Conservation (phyloP, 768 basidiomycete species). For the Cytidiella melzeri region DNA sequence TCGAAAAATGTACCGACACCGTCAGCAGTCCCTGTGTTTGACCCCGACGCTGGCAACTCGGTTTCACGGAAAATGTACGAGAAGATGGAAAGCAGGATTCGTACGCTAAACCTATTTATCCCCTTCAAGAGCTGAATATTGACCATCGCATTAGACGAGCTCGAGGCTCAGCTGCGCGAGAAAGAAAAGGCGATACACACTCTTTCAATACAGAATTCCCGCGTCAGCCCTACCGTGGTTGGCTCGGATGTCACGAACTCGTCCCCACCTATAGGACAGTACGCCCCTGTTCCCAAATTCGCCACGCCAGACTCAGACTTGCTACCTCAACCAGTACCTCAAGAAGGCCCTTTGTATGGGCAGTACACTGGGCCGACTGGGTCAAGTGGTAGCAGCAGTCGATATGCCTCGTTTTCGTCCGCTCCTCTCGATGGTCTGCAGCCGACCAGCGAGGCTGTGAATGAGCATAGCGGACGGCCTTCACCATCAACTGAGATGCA, state of each 20-base stretch:
- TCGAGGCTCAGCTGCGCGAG: constrained; percentile 57
- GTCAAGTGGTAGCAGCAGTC: background rate
- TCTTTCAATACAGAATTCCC: background rate
- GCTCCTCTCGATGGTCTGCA: background rate
- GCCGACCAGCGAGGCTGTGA: background rate
- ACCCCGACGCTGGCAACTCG: constrained; percentile 35
- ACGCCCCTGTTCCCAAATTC: background rate
- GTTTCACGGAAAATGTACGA: constrained; percentile 52
- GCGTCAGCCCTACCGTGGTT: background rate
- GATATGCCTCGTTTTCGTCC: background rate
- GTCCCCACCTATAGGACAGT: background rate
- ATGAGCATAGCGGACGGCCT: background rate
- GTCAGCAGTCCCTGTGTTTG: constrained; percentile 34
- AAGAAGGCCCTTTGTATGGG: background rate
- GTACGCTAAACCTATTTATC: too few species aligned
- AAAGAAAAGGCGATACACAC: constrained; percentile 31
- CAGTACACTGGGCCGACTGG: background rate
- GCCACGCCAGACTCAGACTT: background rate
- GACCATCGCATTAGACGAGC: constrained; percentile 56
- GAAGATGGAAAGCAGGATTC: constrained; percentile 60
- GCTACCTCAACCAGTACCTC: background rate
- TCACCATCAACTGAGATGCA: too few species aligned
- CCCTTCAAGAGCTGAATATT: too few species aligned
- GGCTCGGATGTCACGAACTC: background rate
- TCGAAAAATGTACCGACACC: too few species aligned